These are phyloP conservation scores for Silene latifolia DNA, from an alignment of 148 eudicot species.

Conservation along the genomic window DNA sequence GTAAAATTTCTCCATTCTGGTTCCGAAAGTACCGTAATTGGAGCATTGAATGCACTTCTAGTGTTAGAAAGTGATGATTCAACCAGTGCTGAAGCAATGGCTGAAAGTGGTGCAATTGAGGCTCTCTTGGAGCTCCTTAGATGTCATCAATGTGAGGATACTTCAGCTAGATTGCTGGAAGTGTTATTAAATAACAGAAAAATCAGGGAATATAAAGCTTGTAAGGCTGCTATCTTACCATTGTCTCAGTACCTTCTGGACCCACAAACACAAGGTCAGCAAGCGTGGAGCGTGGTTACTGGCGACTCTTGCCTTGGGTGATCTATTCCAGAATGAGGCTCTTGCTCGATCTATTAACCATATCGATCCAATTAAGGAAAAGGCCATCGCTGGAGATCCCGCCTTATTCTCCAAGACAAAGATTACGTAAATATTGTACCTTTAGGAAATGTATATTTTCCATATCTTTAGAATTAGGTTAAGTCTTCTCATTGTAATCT, in stretches of 20 bases:
- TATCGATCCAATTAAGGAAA: too few relatives aligned
- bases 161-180: conserved; percentile 89
- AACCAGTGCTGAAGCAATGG: conserved; percentile 90
- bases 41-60: conserved; percentile 90
- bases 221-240: conserved; percentile 79
- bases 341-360: conserved; percentile 88
- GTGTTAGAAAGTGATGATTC: conserved; percentile 95
- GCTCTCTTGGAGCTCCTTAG: conserved; percentile 89
- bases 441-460: too few relatives aligned
- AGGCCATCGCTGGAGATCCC: too few relatives aligned
- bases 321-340: conserved; percentile 88
- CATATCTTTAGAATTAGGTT: too few relatives aligned
- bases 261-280: conserved; percentile 98
- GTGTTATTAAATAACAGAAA: conserved; percentile 83
- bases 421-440: too few relatives aligned
- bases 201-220: conserved; percentile 83
- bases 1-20: conserved; percentile 92
- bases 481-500: too few relatives aligned
- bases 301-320: conserved; percentile 93
- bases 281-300: conserved; percentile 81
- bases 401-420: too few relatives aligned
- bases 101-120: conserved; percentile 98
- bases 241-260: conserved; percentile 94
- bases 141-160: conserved; percentile 87
- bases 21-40: conserved; percentile 72